These are phyloP conservation scores for Pseudogymnoascus sp. DNA, from an alignment of 2,329 filamentous ascomycete species.

Conservation along the genomic window DNA sequence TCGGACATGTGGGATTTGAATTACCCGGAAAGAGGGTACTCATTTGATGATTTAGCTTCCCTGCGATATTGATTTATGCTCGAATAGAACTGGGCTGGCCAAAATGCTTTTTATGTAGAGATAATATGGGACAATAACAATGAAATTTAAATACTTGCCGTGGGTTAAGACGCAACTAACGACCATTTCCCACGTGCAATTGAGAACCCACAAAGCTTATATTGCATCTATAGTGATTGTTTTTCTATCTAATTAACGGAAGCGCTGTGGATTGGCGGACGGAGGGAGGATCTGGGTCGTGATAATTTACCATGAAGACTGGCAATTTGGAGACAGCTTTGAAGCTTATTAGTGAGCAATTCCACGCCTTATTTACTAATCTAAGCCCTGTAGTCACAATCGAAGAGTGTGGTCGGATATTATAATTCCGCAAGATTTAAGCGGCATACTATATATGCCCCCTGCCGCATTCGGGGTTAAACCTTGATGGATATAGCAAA, in stretches of 20 bases:
- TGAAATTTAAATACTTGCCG: not conserved
- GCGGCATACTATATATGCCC: not conserved
- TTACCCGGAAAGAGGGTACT: not conserved
- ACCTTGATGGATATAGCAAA: not conserved
- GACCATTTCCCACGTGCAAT: not conserved
- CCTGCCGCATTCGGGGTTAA: not conserved
- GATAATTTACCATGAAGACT: not conserved
- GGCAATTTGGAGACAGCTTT: not conserved
- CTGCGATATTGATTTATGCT: not conserved
- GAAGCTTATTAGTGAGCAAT: not conserved
- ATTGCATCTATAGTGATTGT: not conserved
- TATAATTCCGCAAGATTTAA: conserved; percentile 5
- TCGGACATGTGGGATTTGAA: conserved; percentile 5
- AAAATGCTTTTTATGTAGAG: not conserved
- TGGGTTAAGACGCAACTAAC: not conserved
- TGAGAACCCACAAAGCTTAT: not conserved
- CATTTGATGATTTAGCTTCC: not conserved
- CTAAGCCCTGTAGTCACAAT: not conserved
- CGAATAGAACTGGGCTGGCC: not conserved
- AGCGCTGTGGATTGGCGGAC: not conserved
- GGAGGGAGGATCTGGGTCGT: not conserved
- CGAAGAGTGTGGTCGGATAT: not conserved
- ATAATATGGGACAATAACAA: not conserved
- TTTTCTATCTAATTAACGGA: not conserved
- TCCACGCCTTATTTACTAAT: not conserved